Base-by-base conservation (phyloP, 352 stramenopile species). In the Phytophthora citricola region DNA sequence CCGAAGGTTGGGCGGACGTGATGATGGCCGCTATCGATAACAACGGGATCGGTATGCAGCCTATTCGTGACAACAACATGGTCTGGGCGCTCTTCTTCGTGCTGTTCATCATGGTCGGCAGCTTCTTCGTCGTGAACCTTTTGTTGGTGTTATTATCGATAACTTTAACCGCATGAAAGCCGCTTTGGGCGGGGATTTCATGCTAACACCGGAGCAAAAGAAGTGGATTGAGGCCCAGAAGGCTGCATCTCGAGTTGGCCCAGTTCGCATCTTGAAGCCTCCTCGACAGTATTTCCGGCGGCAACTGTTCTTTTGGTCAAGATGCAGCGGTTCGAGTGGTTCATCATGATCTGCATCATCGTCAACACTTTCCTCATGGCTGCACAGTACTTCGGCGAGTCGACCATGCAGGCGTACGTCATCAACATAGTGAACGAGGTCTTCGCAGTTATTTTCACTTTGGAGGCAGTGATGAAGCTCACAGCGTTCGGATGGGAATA, bases 61-160 rank as follows among this genome's bases (percentile, higher is more conserved):
- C 94, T 1, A 83, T 97, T 36, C 76, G 81, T 8, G 87, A 98
- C 73, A 80, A 92, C 65, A 93, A 92, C 32, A 69, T 81, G 51
- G 32, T 76, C 6, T 97, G 90, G 87, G 73, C 84, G 1, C 79
- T 85, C 4, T 98, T 98, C 61, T 98, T 97, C 58, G 74, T 98
- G 11, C 39, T 81, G 0, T 98, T 97, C 73, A 96, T 98, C 34
- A 79, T 98, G 56, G 69, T 98, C 20, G 89, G 94, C 14, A 90
- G 90, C 50, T 98, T 97, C 59, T 98, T 98, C 52, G 88, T 98
- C 4, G 89, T 98, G 26, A 98, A 98, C 38, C 74, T 98, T 0
- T 98, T 57, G 87, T 98, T 0, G 94, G 94, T 7, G 90, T 98
- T 7, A 97, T 98, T 59, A 97, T 98, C 46, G 93, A 98, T 56